Base-by-base conservation (phyloP, 148 eudicot genomes). In the Rhododendron kiyosumense region DNA sequence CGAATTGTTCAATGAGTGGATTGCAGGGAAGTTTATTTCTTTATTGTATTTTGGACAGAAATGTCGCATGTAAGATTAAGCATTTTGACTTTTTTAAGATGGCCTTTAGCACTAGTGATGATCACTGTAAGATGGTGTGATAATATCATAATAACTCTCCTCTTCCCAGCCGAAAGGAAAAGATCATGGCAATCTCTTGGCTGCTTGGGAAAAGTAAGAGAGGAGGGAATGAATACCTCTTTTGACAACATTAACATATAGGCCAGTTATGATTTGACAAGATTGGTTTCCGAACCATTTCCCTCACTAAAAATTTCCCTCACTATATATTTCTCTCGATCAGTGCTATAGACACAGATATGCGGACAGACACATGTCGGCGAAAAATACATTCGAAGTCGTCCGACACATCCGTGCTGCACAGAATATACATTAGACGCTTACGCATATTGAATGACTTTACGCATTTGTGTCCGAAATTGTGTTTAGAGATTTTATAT, bases 181-280 rank as follows among this genome's bases (percentile, higher is more conserved):
- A 69, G 85, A 34, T 54, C 22, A 17, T 81, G 67, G 8, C 26
- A 36, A 81, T 52, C 65, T 80, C 52, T 79, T 52, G 38, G 43
- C 54, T 51, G 43, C 38, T 81, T n/a, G 32, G 43, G 43, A 15
- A 59, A 81, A 36, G 34, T 20, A 81, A 59, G 18, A 12, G n/a
- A 13, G 59, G 36, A 1, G 63, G 57, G 59, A 6, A 7, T 12
- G 59, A 6, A 7, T 12, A 30, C 10, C 11, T 4, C 28, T 22
- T 18, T 84, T 46, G 85, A 84, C 28, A 46, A 48, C 28, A 83
- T 30, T 18, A 83, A 45, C 30, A 83, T 30, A 45, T 52, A 83
- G 77, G 46, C 85, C 49, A 10, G 45, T 36, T 83, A 48, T 26
- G 85, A 83, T 83, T 83, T 83, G 57, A 83, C n/a, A 26, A 20